A percentile compares a stretch with the other conserved stretches of the same genome.
These are phyloP conservation scores for Mycena vulgaris DNA, from an alignment of 768 basidiomycete species.

Conservation along the genomic window DNA sequence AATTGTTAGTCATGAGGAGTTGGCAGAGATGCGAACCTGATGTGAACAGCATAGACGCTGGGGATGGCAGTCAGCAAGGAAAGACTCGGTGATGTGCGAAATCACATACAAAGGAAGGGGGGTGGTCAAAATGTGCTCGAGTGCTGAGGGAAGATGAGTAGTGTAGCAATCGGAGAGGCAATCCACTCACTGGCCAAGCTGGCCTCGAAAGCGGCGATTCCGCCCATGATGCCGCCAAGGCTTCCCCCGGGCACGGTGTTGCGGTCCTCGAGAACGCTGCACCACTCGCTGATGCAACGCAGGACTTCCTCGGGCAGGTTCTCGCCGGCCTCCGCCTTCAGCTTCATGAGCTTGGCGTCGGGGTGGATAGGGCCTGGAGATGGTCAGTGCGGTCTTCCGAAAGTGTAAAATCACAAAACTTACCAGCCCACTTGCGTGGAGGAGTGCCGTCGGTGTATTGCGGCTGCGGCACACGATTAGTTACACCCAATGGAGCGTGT, in stretches of 20 bases:
- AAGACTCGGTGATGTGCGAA: neutral
- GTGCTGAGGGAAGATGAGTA: slow-evolving; percentile 49
- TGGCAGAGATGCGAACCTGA: slow-evolving; percentile 54
- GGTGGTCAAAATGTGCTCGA: slow-evolving; percentile 75
- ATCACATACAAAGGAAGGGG: slow-evolving; percentile 74
- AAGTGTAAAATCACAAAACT: too few species aligned
- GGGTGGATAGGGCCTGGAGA: slow-evolving; percentile 56
- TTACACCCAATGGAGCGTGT: neutral
- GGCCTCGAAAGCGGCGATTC: slow-evolving; percentile 68
- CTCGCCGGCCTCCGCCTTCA: slow-evolving; percentile 53
- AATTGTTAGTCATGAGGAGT: slow-evolving; percentile 2
- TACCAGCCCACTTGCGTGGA: slow-evolving; percentile 53
- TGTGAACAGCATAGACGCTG: slow-evolving; percentile 77
- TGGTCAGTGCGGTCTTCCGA: too few species aligned
- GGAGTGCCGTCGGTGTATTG: slow-evolving; percentile 32
- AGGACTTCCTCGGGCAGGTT: slow-evolving; percentile 74
- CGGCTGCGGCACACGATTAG: slow-evolving; percentile 26
- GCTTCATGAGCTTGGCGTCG: slow-evolving; percentile 45
- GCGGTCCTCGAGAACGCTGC: slow-evolving; percentile 70
- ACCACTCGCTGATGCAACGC: slow-evolving; percentile 71
- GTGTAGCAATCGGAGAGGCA: neutral
- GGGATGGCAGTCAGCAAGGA: slow-evolving; percentile 12
- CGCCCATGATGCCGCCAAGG: slow-evolving; percentile 65
- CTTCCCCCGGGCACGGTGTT: slow-evolving; percentile 60
- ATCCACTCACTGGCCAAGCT: slow-evolving; percentile 60